phyloP scores from a whole-genome alignment of 2,329 filamentous ascomycete species.

The Colletotrichum nymphaeae region DNA sequence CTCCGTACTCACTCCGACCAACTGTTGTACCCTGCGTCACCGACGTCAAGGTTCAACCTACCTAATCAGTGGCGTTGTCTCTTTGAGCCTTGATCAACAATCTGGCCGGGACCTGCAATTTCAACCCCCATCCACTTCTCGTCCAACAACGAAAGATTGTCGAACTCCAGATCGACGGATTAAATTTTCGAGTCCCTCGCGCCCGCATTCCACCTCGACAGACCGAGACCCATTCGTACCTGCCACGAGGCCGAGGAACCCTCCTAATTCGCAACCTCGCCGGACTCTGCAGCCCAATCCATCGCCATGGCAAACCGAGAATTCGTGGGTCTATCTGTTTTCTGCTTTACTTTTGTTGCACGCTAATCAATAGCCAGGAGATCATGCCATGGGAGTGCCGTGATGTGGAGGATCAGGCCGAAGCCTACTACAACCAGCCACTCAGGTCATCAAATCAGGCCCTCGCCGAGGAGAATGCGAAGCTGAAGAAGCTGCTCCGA shows the following conservation, averaged over 20 bases:
- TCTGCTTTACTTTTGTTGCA: neutral
- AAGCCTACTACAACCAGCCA: conserved; percentile 59
- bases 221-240: neutral
- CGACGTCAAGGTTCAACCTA: conserved; percentile 5
- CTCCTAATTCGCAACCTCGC: neutral
- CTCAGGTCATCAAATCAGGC: conserved; percentile 58
- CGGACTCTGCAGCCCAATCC: neutral
- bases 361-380: conserved; percentile 39
- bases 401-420: conserved; percentile 63
- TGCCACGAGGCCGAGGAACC: conserved; percentile 1
- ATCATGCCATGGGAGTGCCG: conserved; percentile 61
- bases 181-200: neutral
- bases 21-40: conserved; percentile 1
- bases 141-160: neutral
- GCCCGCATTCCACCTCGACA: neutral
- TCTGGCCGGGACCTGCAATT: neutral
- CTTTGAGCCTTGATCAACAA: neutral
- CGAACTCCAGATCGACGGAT: neutral
- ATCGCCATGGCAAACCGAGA: conserved; percentile 26
- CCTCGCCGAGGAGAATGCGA: conserved; percentile 60
- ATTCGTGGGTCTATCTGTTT: neutral
- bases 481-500: conserved; percentile 62
- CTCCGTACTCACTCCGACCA: neutral
- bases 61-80: neutral
- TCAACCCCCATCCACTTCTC: neutral